phyloP scores from a whole-genome alignment of 257 asterid genomes.

The Pogostemon cablin region DNA sequence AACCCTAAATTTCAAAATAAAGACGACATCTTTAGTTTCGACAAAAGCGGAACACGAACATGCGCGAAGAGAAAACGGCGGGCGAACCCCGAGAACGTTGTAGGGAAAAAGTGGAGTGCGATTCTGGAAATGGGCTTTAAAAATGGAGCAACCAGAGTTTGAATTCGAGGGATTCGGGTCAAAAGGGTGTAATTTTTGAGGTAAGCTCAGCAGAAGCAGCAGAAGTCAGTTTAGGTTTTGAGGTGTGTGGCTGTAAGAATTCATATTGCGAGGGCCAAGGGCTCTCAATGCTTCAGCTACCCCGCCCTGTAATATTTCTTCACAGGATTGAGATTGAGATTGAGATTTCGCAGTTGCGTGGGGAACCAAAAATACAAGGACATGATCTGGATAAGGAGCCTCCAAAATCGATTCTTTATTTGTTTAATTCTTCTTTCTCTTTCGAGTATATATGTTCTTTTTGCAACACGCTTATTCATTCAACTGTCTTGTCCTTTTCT shows the following conservation, averaged over 20 bases:
- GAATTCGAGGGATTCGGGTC: constrained; percentile 49
- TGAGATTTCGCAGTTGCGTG: constrained; percentile 2
- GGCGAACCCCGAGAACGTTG: constrained; percentile 58
- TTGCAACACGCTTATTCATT: too few relatives aligned
- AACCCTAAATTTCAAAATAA: constrained; percentile 32
- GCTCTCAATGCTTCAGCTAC: constrained; percentile 1
- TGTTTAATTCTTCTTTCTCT: too few relatives aligned
- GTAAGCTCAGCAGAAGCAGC: constrained; percentile 37
- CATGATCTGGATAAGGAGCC: too few relatives aligned
- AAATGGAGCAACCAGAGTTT: constrained; percentile 51
- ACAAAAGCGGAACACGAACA: constrained; percentile 39
- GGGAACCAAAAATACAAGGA: background rate
- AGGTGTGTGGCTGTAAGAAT: constrained; percentile 36
- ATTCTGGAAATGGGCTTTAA: constrained; percentile 49
- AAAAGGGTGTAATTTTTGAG: constrained; percentile 41
- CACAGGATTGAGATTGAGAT: too few relatives aligned
- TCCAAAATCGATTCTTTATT: too few relatives aligned
- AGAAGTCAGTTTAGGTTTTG: constrained; percentile 40
- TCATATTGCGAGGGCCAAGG: background rate
- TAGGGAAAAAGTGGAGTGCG: constrained; percentile 53
- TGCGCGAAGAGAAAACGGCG: constrained; percentile 28
- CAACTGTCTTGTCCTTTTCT: too few relatives aligned
- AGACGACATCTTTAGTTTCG: constrained; percentile 32
- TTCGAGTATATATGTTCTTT: too few relatives aligned
- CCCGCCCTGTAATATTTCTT: background rate